A percentile compares a stretch with the other conserved stretches of the same genome.
Evolutionary conservation across 352 stramenopile species (phyloP).

Genomic region (Globisporangium cystogenes): DNA sequence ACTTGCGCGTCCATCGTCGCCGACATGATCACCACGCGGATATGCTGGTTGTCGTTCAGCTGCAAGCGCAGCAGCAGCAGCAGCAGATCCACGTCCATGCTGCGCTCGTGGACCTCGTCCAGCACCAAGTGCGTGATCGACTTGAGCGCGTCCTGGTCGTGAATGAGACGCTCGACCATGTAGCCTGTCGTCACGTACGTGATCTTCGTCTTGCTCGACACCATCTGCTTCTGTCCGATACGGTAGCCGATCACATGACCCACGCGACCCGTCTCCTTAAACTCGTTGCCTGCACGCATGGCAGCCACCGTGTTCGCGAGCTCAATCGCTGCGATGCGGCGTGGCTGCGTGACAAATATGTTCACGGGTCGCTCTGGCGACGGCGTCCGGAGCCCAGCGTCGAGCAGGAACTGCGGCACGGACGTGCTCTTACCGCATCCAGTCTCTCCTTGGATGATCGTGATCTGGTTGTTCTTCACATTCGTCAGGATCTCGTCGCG

Average conservation of each 20-base stretch:
- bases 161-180: conserved; percentile 92
- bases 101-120: conserved; percentile 94
- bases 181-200: conserved; percentile 98
- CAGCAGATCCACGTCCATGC: conserved; percentile 95
- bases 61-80: conserved; percentile 88
- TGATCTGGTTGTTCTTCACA: conserved; percentile 78
- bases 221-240: conserved; percentile 88
- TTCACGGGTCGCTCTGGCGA: conserved; percentile 62
- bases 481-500: conserved; percentile 83
- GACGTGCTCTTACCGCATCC: conserved; percentile 97
- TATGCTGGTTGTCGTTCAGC: conserved; percentile 46
- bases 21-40: conserved; percentile 95
- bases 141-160: conserved; percentile 85
- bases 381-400: conserved; percentile 27
- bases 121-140: conserved; percentile 94
- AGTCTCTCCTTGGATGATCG: conserved; percentile 91
- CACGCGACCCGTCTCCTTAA: conserved; percentile 52
- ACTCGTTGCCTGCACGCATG: conserved; percentile 84
- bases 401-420: conserved; percentile 92
- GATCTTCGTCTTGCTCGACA: conserved; percentile 89
- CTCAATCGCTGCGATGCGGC: conserved; percentile 90
- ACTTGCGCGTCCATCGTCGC: conserved; percentile 94
- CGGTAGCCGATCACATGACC: conserved; percentile 74
- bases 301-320: conserved; percentile 88
- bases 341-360: conserved; percentile 95